phyloP scores from a whole-genome alignment of 257 asterid genomes.

The Solanum corneliomulleri region DNA sequence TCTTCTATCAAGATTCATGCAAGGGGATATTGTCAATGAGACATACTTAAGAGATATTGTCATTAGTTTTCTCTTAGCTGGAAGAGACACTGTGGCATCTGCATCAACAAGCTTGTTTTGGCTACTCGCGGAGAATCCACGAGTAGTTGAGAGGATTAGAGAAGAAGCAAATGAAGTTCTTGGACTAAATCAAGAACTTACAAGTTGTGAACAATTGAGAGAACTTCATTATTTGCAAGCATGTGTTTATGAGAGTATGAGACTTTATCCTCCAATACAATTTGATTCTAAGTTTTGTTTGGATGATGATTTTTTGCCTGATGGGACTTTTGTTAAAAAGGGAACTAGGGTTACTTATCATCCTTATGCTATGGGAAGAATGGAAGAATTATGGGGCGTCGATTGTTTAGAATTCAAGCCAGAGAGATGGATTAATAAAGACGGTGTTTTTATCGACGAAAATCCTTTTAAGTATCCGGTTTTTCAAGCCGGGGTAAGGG shows the following conservation, averaged over 20 bases:
- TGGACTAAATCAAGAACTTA: not conserved
- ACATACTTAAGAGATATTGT: conserved; percentile 25
- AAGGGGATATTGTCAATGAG: conserved; percentile 11
- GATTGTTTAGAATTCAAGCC: conserved; percentile 34
- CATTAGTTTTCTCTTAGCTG: conserved; percentile 31
- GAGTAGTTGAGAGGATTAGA: conserved; percentile 10
- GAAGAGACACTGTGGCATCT: conserved; percentile 30
- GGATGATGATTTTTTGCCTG: conserved; percentile 18
- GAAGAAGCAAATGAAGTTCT: conserved; percentile 18
- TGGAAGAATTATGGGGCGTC: conserved; percentile 23
- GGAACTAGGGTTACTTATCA: conserved; percentile 37
- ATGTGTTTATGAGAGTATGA: conserved; percentile 25
- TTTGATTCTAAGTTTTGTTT: conserved; percentile 31
- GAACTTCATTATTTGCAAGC: conserved; percentile 28
- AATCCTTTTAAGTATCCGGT: conserved; percentile 34
- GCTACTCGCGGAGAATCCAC: conserved; percentile 19
- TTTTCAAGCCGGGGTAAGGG: conserved; percentile 36
- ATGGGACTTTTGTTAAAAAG: conserved; percentile 20
- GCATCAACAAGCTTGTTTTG: conserved; percentile 29
- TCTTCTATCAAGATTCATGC: conserved; percentile 27
- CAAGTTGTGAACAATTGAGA: conserved; percentile 2
- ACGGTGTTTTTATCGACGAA: conserved; percentile 15
- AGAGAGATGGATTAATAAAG: conserved; percentile 25
- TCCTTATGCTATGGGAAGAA: conserved; percentile 43
- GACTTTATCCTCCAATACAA: conserved; percentile 32